A percentile compares a stretch with the other conserved stretches of the same genome.
These are phyloP conservation scores for Phialophora verrucosa DNA, from an alignment of 2,329 filamentous ascomycete genomes.

Conservation along the genomic window DNA sequence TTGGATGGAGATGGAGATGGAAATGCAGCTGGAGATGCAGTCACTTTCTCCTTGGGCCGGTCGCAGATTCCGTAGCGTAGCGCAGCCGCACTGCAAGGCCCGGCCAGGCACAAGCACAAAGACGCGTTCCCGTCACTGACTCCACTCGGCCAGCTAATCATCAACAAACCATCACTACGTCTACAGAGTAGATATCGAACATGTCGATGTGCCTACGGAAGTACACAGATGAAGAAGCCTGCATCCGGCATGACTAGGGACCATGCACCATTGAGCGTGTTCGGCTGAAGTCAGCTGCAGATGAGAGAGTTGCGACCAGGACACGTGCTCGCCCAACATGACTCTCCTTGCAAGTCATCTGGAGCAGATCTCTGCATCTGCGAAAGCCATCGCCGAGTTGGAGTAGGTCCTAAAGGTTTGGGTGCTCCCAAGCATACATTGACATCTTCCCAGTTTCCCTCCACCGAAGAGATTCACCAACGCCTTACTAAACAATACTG, in stretches of 20 bases:
- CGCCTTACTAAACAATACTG: conserved; percentile 82
- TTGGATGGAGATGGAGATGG: conserved; percentile 20
- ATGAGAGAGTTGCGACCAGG: conserved; percentile 1
- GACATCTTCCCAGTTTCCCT: conserved; percentile 68
- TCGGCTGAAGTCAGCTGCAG: not conserved
- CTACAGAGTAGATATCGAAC: no score
- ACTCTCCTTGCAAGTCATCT: conserved; percentile 72
- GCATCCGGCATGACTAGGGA: not conserved
- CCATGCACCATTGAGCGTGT: not conserved
- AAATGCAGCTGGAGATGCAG: conserved; percentile 6
- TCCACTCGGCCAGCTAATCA: conserved; percentile 8
- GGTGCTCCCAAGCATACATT: conserved; percentile 29
- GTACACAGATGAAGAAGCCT: not conserved
- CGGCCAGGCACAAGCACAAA: conserved; percentile 20
- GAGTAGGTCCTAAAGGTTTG: conserved; percentile 60
- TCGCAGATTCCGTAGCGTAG: conserved; percentile 10
- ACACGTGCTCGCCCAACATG: conserved; percentile 56
- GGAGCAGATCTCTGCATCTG: conserved; percentile 78
- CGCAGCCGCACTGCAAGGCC: conserved; percentile 13
- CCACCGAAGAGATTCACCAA: conserved; percentile 95
- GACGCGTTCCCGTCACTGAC: conserved; percentile 14
- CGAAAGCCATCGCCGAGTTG: conserved; percentile 74
- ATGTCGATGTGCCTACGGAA: not conserved
- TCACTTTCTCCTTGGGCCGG: conserved; percentile 4
- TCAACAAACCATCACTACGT: conserved; percentile 3